Conservation (phyloP, 192 early-diverging fungal species). For the Coemansia furcata region DNA sequence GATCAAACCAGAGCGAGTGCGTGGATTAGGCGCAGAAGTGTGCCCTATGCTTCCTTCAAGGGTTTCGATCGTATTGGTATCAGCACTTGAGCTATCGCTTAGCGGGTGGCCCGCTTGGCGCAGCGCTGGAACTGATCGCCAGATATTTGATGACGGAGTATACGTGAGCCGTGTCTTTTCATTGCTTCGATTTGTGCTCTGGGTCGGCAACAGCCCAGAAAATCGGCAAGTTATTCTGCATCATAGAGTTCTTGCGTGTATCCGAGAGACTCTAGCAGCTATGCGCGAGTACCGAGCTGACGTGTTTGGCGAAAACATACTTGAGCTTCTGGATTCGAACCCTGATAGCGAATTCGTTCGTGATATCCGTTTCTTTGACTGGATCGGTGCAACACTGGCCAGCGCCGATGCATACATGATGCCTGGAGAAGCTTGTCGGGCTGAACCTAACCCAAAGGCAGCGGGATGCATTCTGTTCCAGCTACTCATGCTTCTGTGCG, state of each 20-base stretch:
- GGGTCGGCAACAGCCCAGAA: constrained; percentile 6
- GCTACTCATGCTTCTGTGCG: constrained; percentile 10
- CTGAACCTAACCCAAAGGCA: background rate
- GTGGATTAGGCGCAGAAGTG: background rate
- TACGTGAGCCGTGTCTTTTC: constrained; percentile 10
- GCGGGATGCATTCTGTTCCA: constrained; percentile 10
- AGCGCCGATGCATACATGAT: background rate
- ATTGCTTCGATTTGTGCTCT: constrained; percentile 21
- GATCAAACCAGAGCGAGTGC: background rate
- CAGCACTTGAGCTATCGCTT: constrained; percentile 8
- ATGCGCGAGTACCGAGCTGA: constrained; percentile 12
- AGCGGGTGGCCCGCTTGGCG: constrained; percentile 1
- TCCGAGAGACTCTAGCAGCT: constrained; percentile 8
- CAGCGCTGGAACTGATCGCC: background rate
- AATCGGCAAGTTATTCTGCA: constrained; percentile 34
- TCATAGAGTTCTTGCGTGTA: constrained; percentile 7
- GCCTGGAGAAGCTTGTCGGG: background rate
- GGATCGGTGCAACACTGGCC: background rate
- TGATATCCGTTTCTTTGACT: constrained; percentile 28
- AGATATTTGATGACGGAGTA: background rate
- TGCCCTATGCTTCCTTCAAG: constrained; percentile 14
- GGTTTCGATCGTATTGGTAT: constrained; percentile 3
- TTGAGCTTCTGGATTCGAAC: background rate
- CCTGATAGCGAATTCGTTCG: background rate
- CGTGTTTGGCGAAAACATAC: constrained; percentile 7